phyloP scores from a whole-genome alignment of 2,329 filamentous ascomycete species.

The Fusarium vanettenii region DNA sequence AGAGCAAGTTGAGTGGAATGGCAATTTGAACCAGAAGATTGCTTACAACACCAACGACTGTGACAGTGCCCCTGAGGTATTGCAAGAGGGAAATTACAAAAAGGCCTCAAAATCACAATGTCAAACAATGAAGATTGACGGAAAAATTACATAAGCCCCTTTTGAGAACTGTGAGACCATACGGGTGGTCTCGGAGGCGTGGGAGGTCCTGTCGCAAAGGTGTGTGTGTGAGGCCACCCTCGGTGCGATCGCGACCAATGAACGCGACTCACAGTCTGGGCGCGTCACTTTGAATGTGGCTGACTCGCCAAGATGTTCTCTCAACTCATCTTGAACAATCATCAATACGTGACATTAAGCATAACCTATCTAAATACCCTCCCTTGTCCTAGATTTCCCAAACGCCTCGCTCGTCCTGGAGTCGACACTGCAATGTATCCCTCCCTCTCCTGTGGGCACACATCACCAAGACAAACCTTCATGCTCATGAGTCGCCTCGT shows the following conservation, averaged over 20 bases:
- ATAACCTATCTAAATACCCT: conserved; percentile 4
- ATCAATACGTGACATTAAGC: background rate
- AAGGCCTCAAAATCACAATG: background rate
- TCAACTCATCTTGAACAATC: background rate
- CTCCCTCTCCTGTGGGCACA: conserved; percentile 2
- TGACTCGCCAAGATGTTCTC: background rate
- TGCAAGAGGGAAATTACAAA: background rate
- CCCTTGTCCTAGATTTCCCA: background rate
- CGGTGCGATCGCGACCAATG: background rate
- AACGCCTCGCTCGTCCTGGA: background rate
- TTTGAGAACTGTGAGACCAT: background rate
- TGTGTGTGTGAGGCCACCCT: background rate
- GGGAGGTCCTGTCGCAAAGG: background rate
- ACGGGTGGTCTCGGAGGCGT: background rate
- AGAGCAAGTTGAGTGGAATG: background rate
- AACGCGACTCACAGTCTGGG: background rate
- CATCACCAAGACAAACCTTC: conserved; percentile 12
- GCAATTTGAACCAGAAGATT: background rate
- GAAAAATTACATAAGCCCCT: background rate
- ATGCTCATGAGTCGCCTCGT: conserved; percentile 11
- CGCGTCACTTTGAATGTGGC: background rate
- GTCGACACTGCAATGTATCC: conserved; percentile 14
- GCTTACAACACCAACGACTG: background rate
- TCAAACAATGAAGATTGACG: background rate
- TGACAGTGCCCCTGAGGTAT: background rate